A percentile compares a stretch with the other conserved stretches of the same genome.
Evolutionary conservation across 345 rosid species (phyloP).

Genomic region (Microcos paniculata): DNA sequence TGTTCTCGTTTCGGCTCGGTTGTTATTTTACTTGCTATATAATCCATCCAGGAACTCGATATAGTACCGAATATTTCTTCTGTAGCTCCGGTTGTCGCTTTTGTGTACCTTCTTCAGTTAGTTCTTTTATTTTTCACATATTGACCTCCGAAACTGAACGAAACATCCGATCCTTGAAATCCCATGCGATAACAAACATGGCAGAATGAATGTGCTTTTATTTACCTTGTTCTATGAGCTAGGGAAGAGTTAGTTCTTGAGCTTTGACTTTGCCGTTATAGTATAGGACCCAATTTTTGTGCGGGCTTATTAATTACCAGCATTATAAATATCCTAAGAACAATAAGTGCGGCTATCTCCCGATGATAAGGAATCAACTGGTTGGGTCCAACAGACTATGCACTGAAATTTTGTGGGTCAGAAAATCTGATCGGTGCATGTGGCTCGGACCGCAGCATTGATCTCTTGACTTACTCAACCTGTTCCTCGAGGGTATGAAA

Average conservation of each 20-base stretch:
- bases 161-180: not conserved
- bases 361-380: no score
- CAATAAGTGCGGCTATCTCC: not conserved
- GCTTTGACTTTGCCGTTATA: not conserved
- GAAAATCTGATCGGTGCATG: not conserved
- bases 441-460: not conserved
- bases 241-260: not conserved
- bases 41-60: constrained; percentile 13
- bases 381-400: no score
- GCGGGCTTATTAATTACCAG: not conserved
- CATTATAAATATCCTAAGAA: not conserved
- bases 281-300: not conserved
- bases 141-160: no score
- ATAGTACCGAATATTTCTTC: not conserved
- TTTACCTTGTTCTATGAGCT: not conserved
- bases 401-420: not conserved
- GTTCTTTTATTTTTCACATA: not conserved
- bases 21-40: constrained; percentile 19
- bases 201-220: no score
- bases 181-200: not conserved
- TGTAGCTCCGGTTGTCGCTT: no score
- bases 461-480: not conserved
- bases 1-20: not conserved
- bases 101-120: not conserved
- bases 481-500: not conserved